A percentile compares a stretch with the other conserved stretches of the same genome.
Conservation (phyloP, 139 green algal species). For the Chlamydomonas urium region DNA sequence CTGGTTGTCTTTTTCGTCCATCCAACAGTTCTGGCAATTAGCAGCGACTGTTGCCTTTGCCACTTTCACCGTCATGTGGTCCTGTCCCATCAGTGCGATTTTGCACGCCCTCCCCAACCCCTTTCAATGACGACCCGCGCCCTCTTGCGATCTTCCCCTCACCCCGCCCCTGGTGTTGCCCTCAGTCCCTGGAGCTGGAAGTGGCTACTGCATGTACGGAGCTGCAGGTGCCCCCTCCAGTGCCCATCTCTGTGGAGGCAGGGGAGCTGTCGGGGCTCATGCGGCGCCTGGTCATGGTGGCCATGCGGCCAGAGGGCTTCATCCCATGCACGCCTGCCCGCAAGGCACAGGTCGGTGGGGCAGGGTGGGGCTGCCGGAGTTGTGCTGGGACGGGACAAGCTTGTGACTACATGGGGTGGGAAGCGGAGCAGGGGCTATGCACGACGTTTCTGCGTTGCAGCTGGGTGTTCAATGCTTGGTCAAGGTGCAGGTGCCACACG, state of each 20-base stretch:
- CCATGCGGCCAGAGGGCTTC: slow-evolving; percentile 14
- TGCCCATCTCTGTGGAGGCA: slow-evolving; percentile 2
- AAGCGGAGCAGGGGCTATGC: too few relatives aligned
- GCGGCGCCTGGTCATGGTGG: slow-evolving; percentile 1
- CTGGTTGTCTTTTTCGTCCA: not conserved
- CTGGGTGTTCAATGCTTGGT: too few relatives aligned
- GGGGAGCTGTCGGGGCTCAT: slow-evolving; percentile 1
- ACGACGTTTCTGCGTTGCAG: too few relatives aligned
- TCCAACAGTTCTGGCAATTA: not conserved
- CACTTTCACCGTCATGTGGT: not conserved
- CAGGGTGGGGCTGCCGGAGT: too few relatives aligned
- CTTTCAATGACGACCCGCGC: not conserved
- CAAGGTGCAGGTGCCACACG: too few relatives aligned
- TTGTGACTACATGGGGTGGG: too few relatives aligned
- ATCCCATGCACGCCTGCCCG: slow-evolving; percentile 34
- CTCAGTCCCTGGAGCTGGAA: slow-evolving; percentile 5
- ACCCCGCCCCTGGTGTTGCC: too few relatives aligned
- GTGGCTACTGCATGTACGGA: slow-evolving; percentile 6
- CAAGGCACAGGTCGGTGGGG: slow-evolving; percentile 12
- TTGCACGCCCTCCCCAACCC: not conserved
- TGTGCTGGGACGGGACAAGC: too few relatives aligned
- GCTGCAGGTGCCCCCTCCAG: slow-evolving; percentile 12
- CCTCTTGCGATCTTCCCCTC: not conserved
- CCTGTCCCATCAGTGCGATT: not conserved
- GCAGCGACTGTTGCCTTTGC: not conserved